Evolutionary conservation across 129 eudicot genomes (phyloP), one percentile per base, ranked within the genome.

Genomic region (Ambrosia trifida): DNA sequence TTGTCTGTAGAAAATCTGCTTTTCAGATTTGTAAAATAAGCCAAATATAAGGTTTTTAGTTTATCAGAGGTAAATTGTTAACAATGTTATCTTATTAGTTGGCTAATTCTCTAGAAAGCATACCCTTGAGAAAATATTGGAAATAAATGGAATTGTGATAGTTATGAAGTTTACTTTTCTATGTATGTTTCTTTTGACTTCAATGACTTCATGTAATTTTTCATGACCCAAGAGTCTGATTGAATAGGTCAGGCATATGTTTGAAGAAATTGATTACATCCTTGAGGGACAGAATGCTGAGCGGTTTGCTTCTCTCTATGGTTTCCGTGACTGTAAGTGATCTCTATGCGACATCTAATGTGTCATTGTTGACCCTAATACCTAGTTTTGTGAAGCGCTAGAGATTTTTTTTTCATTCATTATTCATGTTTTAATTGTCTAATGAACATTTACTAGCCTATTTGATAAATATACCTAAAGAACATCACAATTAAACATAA

Each of bases 221-320:
- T 72, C 71, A 43, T 79, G 75, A 64, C 75, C 61, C 46, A 36
- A 76, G 75, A 49, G 61, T 76, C 57, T 79, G 20, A 67, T 78
- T 84, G 83, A 71, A 77, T 81, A 94, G 99, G 99, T 94, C 72
- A 94, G 99, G 36, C 99, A 94, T 77, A 94, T 94, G 99, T 94
- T 94, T 79, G 96, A 94, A 78, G 99, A 94, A 71, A 94, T 94
- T 66, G 99, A 94, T 77, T 94, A 94, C 86, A 84, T 94, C 75
- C 84, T 89, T 69, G 99, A 94, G 79, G 99, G 96, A 63, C 86
- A 87, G 70, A 94, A 94, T 75, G 95, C 97, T 58, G 99, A 94
- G 75, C 90, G 94, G 3, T 94, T 94, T 76, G 93, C 91, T 36
- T 76, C 93, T 69, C 84, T 94, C 14, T 94, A 89, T 72, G 89